A percentile compares a stretch with the other conserved stretches of the same genome.
Evolutionary conservation across 768 basidiomycete genomes (phyloP).

Genomic region (Tubosaeta sp.): DNA sequence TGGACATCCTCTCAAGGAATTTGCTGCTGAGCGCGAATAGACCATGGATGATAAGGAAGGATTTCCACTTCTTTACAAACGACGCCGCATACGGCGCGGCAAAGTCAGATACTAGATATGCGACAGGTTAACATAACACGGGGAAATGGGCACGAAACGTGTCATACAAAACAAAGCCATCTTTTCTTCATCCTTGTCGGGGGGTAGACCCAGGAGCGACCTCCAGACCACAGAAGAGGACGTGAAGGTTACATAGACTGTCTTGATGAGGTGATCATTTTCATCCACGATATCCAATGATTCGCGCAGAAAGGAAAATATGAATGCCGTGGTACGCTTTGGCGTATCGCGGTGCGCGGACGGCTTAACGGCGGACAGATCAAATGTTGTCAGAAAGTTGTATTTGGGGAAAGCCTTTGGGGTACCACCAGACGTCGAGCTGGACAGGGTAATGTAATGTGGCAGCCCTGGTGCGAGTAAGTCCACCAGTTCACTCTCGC

Average conservation of each 20-base stretch:
- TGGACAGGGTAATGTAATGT: too few relatives aligned
- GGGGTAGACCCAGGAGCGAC: too few relatives aligned
- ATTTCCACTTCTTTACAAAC: slow-evolving; percentile 6
- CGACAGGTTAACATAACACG: not conserved
- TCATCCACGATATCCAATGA: not conserved
- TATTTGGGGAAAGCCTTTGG: slow-evolving; percentile 13
- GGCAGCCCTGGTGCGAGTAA: slow-evolving; percentile 18
- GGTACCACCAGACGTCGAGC: slow-evolving; percentile 16
- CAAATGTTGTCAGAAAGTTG: not conserved
- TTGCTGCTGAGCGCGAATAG: slow-evolving; percentile 5
- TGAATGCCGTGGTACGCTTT: too few relatives aligned
- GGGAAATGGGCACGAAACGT: not conserved
- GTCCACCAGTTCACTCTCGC: slow-evolving; percentile 1
- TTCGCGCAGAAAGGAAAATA: not conserved
- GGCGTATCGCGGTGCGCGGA: slow-evolving; percentile 4
- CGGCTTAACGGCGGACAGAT: too few relatives aligned
- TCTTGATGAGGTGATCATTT: not conserved
- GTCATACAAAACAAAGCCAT: too few relatives aligned
- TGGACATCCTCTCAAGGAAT: slow-evolving; percentile 3
- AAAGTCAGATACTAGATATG: slow-evolving; percentile 2
- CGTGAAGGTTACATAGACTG: too few relatives aligned
- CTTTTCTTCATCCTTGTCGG: too few relatives aligned
- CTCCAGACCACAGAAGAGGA: too few relatives aligned
- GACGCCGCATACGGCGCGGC: slow-evolving; percentile 2
- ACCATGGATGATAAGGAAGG: slow-evolving; percentile 7